Conservation (phyloP, 768 basidiomycete species). For the Mycena leptocephala region DNA sequence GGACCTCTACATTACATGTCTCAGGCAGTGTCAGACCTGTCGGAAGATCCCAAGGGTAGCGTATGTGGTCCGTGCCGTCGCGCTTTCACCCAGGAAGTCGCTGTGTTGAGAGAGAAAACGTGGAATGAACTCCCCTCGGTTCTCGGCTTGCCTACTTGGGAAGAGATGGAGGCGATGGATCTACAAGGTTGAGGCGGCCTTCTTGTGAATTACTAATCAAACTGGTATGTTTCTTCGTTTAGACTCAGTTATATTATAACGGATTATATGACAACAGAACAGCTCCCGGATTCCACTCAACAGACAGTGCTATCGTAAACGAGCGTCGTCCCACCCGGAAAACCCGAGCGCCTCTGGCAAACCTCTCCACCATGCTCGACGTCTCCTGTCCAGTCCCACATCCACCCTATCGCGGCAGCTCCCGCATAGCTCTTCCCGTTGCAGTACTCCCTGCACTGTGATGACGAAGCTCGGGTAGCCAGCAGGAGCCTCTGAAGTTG, state of each 20-base stretch:
- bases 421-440: constrained; percentile 30
- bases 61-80: constrained; percentile 63
- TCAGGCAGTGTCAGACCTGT: constrained; percentile 59
- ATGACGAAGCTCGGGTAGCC: constrained; percentile 34
- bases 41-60: constrained; percentile 49
- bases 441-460: constrained; percentile 23
- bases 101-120: constrained; percentile 53
- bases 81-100: constrained; percentile 59
- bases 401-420: constrained; percentile 29
- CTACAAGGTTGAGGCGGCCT: constrained; percentile 27
- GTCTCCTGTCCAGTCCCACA: constrained; percentile 24
- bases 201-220: neutral
- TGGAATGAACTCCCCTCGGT: constrained; percentile 67
- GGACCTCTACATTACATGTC: constrained; percentile 70
- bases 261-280: neutral
- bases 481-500: constrained; percentile 31
- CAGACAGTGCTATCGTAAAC: constrained; percentile 10
- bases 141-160: constrained; percentile 65
- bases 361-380: constrained; percentile 35
- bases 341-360: constrained; percentile 30
- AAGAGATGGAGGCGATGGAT: constrained; percentile 53
- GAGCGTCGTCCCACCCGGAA: constrained; percentile 32
- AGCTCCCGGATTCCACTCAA: neutral
- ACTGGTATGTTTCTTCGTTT: neutral
- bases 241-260: neutral